phyloP scores from a whole-genome alignment of 352 stramenopile species.

The Globisporangium ultimum region DNA sequence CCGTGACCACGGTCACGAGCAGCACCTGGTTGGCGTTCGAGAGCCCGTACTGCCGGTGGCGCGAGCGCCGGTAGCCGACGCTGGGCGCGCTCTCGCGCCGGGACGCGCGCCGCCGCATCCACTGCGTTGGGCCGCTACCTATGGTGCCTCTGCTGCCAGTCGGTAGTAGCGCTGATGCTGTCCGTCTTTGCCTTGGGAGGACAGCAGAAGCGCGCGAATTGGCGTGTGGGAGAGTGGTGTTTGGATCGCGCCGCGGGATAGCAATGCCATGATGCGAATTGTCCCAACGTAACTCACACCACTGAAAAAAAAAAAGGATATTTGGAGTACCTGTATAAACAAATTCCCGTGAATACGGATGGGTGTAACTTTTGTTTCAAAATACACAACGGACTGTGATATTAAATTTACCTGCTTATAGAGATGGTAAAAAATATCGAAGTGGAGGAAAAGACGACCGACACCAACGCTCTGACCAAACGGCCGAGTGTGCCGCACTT shows the following conservation, averaged over 20 bases:
- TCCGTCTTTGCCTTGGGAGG: too few relatives aligned
- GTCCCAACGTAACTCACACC: constrained; percentile 7
- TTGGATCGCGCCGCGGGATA: too few relatives aligned
- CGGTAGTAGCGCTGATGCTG: too few relatives aligned
- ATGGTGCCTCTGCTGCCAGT: too few relatives aligned
- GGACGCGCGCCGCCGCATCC: not conserved
- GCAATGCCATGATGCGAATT: not conserved
- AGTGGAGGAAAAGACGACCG: not conserved
- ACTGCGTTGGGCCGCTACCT: not conserved
- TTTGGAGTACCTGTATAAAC: not conserved
- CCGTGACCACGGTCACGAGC: constrained; percentile 47
- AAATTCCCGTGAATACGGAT: not conserved
- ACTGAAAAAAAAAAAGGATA: not conserved
- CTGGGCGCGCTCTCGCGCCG: not conserved
- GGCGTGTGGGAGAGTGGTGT: too few relatives aligned
- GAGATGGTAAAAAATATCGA: constrained; percentile 1
- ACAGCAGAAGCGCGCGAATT: too few relatives aligned
- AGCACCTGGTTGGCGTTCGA: constrained; percentile 87
- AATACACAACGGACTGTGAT: not conserved
- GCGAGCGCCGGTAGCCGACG: constrained; percentile 21
- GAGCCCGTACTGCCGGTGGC: constrained; percentile 69
- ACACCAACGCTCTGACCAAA: not conserved
- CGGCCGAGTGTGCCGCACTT: not conserved
- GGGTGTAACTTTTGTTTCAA: too few relatives aligned
- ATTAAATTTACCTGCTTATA: not conserved